A percentile compares a stretch with the other conserved stretches of the same genome.
Evolutionary conservation across 768 basidiomycete genomes (phyloP).

Genomic region (Amanita rubescens): DNA sequence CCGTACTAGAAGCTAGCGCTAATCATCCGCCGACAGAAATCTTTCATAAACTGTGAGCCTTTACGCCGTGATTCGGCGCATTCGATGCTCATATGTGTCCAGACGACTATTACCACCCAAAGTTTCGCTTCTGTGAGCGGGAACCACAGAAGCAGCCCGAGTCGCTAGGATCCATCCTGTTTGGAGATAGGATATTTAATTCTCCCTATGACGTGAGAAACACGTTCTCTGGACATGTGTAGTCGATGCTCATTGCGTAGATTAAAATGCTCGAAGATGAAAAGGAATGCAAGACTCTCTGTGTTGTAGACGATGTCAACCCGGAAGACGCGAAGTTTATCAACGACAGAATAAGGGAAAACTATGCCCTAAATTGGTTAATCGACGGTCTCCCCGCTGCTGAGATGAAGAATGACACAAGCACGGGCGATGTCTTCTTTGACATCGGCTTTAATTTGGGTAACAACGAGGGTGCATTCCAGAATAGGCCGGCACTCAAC

Average conservation of each 20-base stretch:
- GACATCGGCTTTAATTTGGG: conserved; percentile 96
- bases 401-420: conserved; percentile 80
- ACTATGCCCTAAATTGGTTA: conserved; percentile 92
- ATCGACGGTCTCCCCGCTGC: conserved; percentile 91
- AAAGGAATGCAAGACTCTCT: conserved; percentile 70
- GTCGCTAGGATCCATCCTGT: conserved; percentile 88
- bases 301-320: conserved; percentile 47
- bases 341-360: conserved; percentile 85
- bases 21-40: conserved; percentile 51
- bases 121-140: conserved; percentile 79
- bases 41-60: conserved; percentile 75
- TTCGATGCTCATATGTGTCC: conserved; percentile 9
- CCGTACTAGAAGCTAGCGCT: background rate
- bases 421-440: conserved; percentile 80
- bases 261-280: conserved; percentile 78
- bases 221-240: background rate
- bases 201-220: conserved; percentile 76
- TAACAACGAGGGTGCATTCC: conserved; percentile 50
- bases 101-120: conserved; percentile 93
- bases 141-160: conserved; percentile 75
- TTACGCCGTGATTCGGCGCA: background rate
- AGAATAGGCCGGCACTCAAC: conserved; percentile 64
- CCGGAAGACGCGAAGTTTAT: conserved; percentile 79
- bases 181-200: conserved; percentile 91
- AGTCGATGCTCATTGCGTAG: conserved; percentile 25